Base-by-base conservation (phyloP, 345 rosid genomes). In the Ricinus communis region DNA sequence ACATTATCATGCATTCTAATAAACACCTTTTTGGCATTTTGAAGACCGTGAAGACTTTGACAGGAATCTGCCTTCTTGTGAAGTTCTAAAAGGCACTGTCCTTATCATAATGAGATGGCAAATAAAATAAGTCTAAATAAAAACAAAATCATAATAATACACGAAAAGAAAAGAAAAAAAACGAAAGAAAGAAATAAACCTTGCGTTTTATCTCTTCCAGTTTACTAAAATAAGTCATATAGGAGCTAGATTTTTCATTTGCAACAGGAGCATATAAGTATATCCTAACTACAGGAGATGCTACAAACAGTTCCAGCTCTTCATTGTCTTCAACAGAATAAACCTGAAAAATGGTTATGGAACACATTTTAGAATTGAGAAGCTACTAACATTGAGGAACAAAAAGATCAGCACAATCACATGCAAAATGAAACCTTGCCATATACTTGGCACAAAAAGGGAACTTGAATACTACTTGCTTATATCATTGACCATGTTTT, bases 1-100 rank as follows among this genome's bases (percentile, higher is more conserved):
- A 93, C 83, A 79, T 82, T 89, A n/a, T 83, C 93, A 81, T 91
- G 96, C 77, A 87, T 75, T 81, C 84, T 83, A 51, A 49, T 73
- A 69, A 93, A 91, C 74, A 79, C 64, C 67, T 49, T 87, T 81
- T 79, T 89, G 66, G 84, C 84, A 72, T 66, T 89, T 76, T 75
- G 87, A 78, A 78, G 76, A 69, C 63, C 81, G 68, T 74, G 85
- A 76, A 78, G 71, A 68, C 65, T 85, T 71, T 72, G 86, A 76
- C 54, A 74, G 76, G 83, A 85, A 74, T 75, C 82, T n/a, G 30
- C 73, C 76, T 82, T 85, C 81, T 73, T 77, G 74, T 76, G 80
- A 69, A 89, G 74, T 68, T 82, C 79, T 63, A 83, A 75, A 65
- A 84, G 63, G 81, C 96, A 91, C 98, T 93, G 90, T 81, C 74